Evolutionary conservation across 2,329 filamentous ascomycete species (phyloP).

Genomic region (Bipolaris oryzae): DNA sequence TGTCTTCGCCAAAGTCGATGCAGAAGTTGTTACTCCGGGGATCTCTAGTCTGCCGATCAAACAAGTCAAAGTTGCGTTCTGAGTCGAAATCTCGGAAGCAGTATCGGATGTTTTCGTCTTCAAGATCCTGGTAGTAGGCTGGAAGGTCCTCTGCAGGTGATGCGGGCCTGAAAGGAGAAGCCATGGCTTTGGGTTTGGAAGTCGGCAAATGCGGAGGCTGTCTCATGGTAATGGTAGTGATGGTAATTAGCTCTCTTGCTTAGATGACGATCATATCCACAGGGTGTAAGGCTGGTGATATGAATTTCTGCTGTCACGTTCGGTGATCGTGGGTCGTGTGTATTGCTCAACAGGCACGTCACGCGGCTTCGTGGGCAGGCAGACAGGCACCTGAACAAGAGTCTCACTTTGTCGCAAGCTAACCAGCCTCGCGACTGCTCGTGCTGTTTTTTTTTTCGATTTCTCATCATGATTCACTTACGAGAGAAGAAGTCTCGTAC

Average conservation of each 20-base stretch:
- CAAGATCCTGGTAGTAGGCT: constrained; percentile 43
- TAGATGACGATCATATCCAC: constrained; percentile 6
- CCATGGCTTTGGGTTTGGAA: constrained; percentile 25
- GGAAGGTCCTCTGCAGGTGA: constrained; percentile 40
- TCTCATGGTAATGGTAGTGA: neutral
- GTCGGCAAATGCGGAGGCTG: neutral
- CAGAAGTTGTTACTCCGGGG: constrained; percentile 63
- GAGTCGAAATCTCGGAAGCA: constrained; percentile 63
- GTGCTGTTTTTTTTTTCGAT: constrained; percentile 4
- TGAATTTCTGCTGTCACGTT: constrained; percentile 35
- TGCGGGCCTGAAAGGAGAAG: constrained; percentile 34
- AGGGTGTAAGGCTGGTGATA: constrained; percentile 19
- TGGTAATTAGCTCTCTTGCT: constrained; percentile 5
- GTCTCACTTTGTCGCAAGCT: constrained; percentile 26
- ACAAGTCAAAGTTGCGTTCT: constrained; percentile 53
- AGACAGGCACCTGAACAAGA: constrained; percentile 25
- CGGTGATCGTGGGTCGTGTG: constrained; percentile 24
- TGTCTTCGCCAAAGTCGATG: constrained; percentile 65
- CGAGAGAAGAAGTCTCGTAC: neutral
- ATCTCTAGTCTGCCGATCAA: constrained; percentile 51
- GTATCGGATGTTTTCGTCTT: constrained; percentile 40
- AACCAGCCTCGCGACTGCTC: constrained; percentile 5
- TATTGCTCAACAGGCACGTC: constrained; percentile 31
- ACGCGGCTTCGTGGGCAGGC: constrained; percentile 26
- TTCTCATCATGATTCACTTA: neutral